Percentiles rank a stretch among this genome's conserved stretches.
phyloP scores from a whole-genome alignment of 1,284 basidiomycete species.

The Leccinum cinnamomeum region DNA sequence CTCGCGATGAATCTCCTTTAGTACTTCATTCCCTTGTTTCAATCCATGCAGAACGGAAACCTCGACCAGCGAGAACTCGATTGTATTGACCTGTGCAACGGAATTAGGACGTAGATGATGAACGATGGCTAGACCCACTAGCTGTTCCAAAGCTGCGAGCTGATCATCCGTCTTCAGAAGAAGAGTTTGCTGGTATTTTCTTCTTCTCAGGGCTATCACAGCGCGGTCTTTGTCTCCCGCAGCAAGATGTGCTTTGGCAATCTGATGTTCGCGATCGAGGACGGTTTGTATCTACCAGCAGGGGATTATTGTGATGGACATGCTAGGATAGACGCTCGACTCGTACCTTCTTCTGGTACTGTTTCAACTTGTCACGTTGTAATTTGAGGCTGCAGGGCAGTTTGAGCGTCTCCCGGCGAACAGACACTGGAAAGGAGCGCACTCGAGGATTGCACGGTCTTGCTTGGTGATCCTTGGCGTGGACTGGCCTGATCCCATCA shows the following conservation, averaged over 20 bases:
- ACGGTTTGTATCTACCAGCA: conserved; percentile 76
- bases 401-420: conserved; percentile 24
- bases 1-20: conserved; percentile 93
- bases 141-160: conserved; percentile 84
- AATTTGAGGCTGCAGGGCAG: conserved; percentile 70
- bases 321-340: background rate
- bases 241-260: conserved; percentile 82
- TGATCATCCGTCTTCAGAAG: conserved; percentile 89
- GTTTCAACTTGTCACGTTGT: conserved; percentile 92
- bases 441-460: conserved; percentile 95
- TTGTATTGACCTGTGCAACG: conserved; percentile 76
- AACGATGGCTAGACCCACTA: conserved; percentile 54
- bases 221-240: conserved; percentile 87
- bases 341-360: conserved; percentile 90
- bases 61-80: conserved; percentile 96
- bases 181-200: conserved; percentile 93
- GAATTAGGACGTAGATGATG: background rate
- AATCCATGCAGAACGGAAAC: conserved; percentile 91
- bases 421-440: conserved; percentile 35
- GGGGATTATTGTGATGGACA: background rate
- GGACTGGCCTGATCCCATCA: conserved; percentile 76
- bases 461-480: conserved; percentile 89
- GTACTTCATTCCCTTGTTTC: conserved; percentile 89
- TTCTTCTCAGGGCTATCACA: conserved; percentile 79
- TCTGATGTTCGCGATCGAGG: conserved; percentile 85